Evolutionary conservation across 2,329 filamentous ascomycete species (phyloP).

Genomic region (Westerdykella sp.): DNA sequence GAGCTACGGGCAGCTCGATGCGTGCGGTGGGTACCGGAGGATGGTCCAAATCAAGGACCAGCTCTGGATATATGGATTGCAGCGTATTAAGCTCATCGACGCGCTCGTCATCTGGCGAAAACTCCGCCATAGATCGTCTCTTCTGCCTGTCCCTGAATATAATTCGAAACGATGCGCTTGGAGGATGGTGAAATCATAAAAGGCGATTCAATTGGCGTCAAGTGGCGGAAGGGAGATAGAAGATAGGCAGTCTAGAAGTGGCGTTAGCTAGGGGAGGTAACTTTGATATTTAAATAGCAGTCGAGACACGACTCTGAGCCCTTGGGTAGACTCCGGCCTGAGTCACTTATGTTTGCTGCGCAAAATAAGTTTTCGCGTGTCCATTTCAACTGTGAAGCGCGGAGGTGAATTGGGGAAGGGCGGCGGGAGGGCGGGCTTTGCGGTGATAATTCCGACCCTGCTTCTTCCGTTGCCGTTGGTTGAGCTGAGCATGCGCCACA

Average conservation of each 20-base stretch:
- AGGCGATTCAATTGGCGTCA: neutral
- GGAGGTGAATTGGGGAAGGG: too few species aligned
- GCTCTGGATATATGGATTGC: conserved; percentile 57
- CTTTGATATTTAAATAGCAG: too few species aligned
- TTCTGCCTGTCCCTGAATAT: neutral
- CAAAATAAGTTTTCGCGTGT: neutral
- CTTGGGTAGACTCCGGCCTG: too few species aligned
- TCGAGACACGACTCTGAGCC: too few species aligned
- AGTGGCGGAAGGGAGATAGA: neutral
- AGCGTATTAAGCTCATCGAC: conserved; percentile 55
- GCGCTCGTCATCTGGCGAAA: conserved; percentile 49
- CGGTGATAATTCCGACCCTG: neutral
- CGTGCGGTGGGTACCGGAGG: conserved; percentile 43
- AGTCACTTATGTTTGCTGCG: too few species aligned
- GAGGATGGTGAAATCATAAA: neutral
- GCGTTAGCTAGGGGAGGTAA: too few species aligned
- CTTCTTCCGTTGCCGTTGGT: neutral
- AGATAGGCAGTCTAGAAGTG: too few species aligned
- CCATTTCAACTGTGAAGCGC: neutral
- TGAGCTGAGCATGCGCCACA: neutral
- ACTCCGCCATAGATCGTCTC: conserved; percentile 22
- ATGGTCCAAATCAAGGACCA: conserved; percentile 43
- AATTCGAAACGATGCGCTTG: neutral
- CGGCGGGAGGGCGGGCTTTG: neutral
- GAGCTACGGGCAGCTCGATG: conserved; percentile 52